These are phyloP conservation scores for Penicillium tannophilum DNA, from an alignment of 495 filamentous ascomycete genomes.

Conservation along the genomic window DNA sequence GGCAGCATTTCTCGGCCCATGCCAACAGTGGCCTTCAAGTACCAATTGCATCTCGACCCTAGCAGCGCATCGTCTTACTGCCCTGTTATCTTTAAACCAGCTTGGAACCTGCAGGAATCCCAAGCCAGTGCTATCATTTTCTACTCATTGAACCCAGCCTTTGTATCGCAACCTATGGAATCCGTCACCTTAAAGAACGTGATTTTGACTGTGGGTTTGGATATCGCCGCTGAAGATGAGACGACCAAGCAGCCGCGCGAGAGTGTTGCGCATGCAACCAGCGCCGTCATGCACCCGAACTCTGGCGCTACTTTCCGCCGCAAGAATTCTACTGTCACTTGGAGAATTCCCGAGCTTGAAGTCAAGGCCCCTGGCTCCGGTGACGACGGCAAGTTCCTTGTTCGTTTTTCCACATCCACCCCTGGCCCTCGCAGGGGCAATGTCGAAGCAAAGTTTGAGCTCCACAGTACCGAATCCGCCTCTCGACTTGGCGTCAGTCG, in stretches of 20 bases:
- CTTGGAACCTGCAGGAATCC: slow-evolving; percentile 80
- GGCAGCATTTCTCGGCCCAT: slow-evolving; percentile 67
- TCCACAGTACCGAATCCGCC: slow-evolving; percentile 52
- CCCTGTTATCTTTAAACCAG: slow-evolving; percentile 76
- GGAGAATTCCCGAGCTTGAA: slow-evolving; percentile 84
- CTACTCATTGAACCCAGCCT: slow-evolving; percentile 83
- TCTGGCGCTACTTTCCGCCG: slow-evolving; percentile 70
- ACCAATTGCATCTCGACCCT: slow-evolving; percentile 81
- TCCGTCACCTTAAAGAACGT: slow-evolving; percentile 76
- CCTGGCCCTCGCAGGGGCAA: slow-evolving; percentile 72
- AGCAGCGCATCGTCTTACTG: slow-evolving; percentile 63
- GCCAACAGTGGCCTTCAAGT: slow-evolving; percentile 84
- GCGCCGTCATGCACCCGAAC: slow-evolving; percentile 50
- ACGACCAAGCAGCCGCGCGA: slow-evolving; percentile 46
- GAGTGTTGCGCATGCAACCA: slow-evolving; percentile 44
- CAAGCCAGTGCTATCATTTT: slow-evolving; percentile 82
- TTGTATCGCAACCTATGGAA: slow-evolving; percentile 40
- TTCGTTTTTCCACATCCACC: slow-evolving; percentile 76
- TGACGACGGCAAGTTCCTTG: slow-evolving; percentile 69
- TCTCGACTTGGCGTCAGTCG: slow-evolving; percentile 65
- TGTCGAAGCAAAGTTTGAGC: slow-evolving; percentile 84
- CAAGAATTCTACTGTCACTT: slow-evolving; percentile 84
- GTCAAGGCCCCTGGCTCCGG: slow-evolving; percentile 39
- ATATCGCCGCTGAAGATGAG: slow-evolving; percentile 50
- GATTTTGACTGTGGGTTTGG: slow-evolving; percentile 77